phyloP scores from a whole-genome alignment of 495 filamentous ascomycete species.

The Beverwykella pulmonaria region DNA sequence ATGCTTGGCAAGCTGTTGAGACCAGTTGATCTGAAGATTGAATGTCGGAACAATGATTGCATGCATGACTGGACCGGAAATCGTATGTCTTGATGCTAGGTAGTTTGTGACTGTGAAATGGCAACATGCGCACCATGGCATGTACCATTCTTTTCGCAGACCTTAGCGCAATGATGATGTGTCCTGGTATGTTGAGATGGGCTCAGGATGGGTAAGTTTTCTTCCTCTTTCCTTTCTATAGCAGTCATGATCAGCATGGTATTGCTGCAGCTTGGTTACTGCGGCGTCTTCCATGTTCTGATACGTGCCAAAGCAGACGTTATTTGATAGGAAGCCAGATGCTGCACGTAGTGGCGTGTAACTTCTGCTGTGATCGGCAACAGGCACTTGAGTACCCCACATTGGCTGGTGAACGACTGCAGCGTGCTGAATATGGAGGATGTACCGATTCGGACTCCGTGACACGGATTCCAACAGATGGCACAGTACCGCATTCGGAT shows the following conservation, averaged over 20 bases:
- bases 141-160: too few relatives aligned
- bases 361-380: background rate
- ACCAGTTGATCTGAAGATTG: too few relatives aligned
- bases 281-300: background rate
- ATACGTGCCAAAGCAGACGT: background rate
- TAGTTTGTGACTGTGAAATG: background rate
- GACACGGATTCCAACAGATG: background rate
- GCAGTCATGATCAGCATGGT: background rate
- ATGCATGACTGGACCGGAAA: background rate
- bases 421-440: background rate
- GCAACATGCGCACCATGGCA: too few relatives aligned
- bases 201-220: background rate
- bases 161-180: too few relatives aligned
- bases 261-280: background rate
- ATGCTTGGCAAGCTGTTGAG: background rate
- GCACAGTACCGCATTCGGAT: background rate
- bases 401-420: background rate
- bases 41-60: too few relatives aligned
- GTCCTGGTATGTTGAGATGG: too few relatives aligned
- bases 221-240: too few relatives aligned
- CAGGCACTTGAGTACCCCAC: background rate
- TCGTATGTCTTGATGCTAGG: background rate
- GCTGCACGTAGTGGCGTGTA: background rate
- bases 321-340: background rate
- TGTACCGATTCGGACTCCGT: slow-evolving; percentile 5